Conservation (phyloP, 352 stramenopile genomes). For the Phytophthora pseudosyringae region DNA sequence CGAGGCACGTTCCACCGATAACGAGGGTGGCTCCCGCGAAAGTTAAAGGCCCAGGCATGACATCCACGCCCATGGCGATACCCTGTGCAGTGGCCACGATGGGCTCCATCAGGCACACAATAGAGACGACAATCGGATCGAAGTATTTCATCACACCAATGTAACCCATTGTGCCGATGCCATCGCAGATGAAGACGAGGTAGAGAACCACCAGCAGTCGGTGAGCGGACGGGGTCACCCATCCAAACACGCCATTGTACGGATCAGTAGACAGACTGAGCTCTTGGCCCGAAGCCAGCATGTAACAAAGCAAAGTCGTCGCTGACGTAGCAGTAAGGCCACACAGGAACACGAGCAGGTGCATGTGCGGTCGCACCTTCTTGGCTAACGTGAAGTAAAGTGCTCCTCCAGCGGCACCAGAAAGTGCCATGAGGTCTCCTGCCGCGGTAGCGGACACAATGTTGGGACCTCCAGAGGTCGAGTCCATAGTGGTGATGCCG, state of each 20-base stretch:
- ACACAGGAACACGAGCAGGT: constrained; percentile 75
- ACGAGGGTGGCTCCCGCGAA: constrained; percentile 80
- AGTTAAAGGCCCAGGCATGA: constrained; percentile 71
- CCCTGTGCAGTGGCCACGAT: constrained; percentile 85
- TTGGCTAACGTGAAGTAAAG: constrained; percentile 85
- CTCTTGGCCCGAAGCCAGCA: constrained; percentile 63
- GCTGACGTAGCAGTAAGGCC: constrained; percentile 63
- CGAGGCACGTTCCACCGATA: constrained; percentile 78
- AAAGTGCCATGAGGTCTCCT: constrained; percentile 75
- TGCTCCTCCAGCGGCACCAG: constrained; percentile 69
- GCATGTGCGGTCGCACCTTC: constrained; percentile 74
- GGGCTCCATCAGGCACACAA: constrained; percentile 89
- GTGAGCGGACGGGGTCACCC: constrained; percentile 60
- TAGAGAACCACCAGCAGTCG: constrained; percentile 81
- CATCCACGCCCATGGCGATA: constrained; percentile 73
- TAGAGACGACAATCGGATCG: constrained; percentile 89
- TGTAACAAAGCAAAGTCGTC: constrained; percentile 61
- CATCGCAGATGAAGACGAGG: constrained; percentile 88
- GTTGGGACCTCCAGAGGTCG: constrained; percentile 39
- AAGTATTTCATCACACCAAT: constrained; percentile 95
- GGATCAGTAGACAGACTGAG: constrained; percentile 65
- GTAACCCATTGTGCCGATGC: constrained; percentile 90
- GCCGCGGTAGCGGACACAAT: constrained; percentile 56
- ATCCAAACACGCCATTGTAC: constrained; percentile 85
- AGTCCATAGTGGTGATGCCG: constrained; percentile 73